phyloP scores from a whole-genome alignment of 495 filamentous ascomycete species.

The Annulohypoxylon maeteangense region DNA sequence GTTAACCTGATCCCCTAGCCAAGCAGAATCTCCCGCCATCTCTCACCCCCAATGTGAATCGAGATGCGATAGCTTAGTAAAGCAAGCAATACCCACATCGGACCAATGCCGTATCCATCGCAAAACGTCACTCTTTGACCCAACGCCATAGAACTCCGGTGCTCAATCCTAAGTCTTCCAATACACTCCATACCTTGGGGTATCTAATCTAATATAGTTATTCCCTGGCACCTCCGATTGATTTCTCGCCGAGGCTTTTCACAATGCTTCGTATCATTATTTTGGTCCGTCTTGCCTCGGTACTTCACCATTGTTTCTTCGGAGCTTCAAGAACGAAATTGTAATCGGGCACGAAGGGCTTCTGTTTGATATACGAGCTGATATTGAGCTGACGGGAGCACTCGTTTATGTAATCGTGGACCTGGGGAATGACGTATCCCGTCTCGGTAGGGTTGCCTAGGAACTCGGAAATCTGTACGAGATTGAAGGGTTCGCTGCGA shows the following conservation, averaged over 20 bases:
- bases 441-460: conserved; percentile 52
- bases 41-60: neutral
- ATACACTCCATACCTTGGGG: neutral
- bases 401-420: conserved; percentile 61
- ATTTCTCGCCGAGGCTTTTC: no score
- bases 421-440: conserved; percentile 54
- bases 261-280: neutral
- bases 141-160: neutral
- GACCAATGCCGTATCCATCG: neutral
- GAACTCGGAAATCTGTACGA: conserved; percentile 84
- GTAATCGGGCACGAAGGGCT: conserved; percentile 46
- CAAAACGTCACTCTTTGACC: neutral
- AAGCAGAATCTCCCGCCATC: neutral
- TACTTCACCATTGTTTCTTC: neutral
- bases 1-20: neutral
- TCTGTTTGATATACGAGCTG: conserved; percentile 55
- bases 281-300: neutral
- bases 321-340: neutral
- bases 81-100: neutral
- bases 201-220: neutral
- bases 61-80: neutral
- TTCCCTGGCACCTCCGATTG: no score
- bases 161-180: no score
- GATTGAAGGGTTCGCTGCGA: conserved; percentile 82
- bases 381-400: conserved; percentile 56